Evolutionary conservation across 2,329 filamentous ascomycete species (phyloP), one percentile per base, ranked within the genome.

Genomic region (Neonectria sp.): DNA sequence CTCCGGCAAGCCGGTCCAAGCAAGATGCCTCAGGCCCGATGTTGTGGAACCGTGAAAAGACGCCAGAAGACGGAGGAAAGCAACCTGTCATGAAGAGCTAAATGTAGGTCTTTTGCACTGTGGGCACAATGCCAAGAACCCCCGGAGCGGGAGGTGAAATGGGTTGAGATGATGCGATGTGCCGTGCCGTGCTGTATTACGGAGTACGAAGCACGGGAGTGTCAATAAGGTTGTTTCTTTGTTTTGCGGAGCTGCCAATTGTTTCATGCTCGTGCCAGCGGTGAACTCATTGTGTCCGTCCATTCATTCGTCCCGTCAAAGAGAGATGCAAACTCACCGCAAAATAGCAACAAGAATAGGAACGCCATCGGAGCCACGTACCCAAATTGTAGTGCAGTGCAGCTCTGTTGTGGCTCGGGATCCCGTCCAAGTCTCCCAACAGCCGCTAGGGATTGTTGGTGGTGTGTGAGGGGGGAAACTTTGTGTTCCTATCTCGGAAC

Each of bases 11-110:
- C 15, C 9, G 31, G 4, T 35, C 13, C 31, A 21, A 35, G 51
- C 31, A 33, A 57, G 57, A 69, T 73, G 68, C 68, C 71, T 73
- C 71, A 73, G 60, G 55, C 53, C 48, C n/a, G 4, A 68, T 43
- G 66, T 51, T 51, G 64, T 68, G 46, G 55, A 68, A 70, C 67
- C 52, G 53, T 51, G 53, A 37, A 63, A 68, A 29, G 17, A 64
- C 62, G 37, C 69, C 52, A 70, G 57, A 52, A 64, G 58, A 24
- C 29, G 48, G 46, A 52, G 31, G 40, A 57, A 62, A 29, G 48
- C 46, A 55, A 58, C n/a, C 37, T 55, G 59, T 45, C 27, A 61
- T 6, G 25, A 25, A 5, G 21, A 55, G n/a, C 49, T 55, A 43
- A 43, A 45, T 21, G 17, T 21, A 13, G 15, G 17, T 35, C 29